These are phyloP conservation scores for Acanthamoeba lenticulata DNA, from an alignment of 208 protist species.

Conservation along the genomic window DNA sequence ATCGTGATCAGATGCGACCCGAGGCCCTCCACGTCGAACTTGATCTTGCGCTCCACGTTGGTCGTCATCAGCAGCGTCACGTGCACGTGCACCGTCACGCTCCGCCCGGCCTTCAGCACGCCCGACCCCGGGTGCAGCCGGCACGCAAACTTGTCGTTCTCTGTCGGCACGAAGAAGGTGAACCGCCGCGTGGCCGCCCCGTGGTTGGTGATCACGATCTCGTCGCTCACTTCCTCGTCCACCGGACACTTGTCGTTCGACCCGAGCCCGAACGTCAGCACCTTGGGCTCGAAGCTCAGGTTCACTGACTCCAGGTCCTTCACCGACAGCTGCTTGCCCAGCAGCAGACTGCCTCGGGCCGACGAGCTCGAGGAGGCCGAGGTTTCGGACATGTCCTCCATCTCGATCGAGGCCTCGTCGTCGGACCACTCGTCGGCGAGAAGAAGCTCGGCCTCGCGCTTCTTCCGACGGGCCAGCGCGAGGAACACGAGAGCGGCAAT, in stretches of 20 bases:
- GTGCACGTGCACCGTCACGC: constrained; percentile 36
- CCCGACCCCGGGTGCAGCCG: constrained; percentile 36
- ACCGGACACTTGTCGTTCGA: constrained; percentile 58
- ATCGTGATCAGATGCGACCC: constrained; percentile 28
- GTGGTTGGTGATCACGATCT: constrained; percentile 64
- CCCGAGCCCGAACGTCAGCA: constrained; percentile 50
- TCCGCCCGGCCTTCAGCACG: constrained; percentile 24
- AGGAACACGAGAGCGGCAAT: background rate
- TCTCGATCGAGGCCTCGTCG: constrained; percentile 40
- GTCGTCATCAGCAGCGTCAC: constrained; percentile 59
- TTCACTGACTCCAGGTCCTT: constrained; percentile 38
- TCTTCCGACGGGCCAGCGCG: background rate
- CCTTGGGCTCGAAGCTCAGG: constrained; percentile 57
- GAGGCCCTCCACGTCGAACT: constrained; percentile 59
- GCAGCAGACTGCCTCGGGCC: background rate
- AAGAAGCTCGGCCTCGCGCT: constrained; percentile 38
- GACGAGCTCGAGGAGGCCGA: background rate
- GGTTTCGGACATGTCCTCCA: constrained; percentile 44
- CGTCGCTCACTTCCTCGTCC: constrained; percentile 51
- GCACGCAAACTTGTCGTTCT: constrained; percentile 58
- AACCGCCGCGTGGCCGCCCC: background rate
- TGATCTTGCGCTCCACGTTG: constrained; percentile 54
- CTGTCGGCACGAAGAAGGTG: constrained; percentile 64
- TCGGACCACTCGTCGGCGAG: constrained; percentile 60
- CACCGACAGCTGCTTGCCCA: constrained; percentile 41